A percentile compares a stretch with the other conserved stretches of the same genome.
Conservation (phyloP, 352 stramenopile genomes). For the Phytophthora vignae region DNA sequence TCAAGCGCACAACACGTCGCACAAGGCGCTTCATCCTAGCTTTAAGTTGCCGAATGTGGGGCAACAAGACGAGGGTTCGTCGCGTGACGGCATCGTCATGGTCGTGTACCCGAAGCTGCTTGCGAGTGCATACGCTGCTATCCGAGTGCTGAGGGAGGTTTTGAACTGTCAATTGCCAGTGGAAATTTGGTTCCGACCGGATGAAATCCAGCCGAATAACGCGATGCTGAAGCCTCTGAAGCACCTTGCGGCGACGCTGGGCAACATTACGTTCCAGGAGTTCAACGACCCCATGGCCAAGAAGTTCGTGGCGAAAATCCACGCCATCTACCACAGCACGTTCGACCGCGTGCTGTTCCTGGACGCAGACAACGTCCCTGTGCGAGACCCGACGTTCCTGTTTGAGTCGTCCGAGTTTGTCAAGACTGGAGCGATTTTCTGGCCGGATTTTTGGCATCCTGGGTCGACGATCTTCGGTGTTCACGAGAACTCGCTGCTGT, state of each 20-base stretch:
- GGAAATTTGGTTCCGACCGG: slow-evolving; percentile 56
- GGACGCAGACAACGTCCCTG: slow-evolving; percentile 61
- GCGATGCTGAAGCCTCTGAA: slow-evolving; percentile 31
- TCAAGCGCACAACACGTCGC: background rate
- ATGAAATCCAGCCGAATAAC: slow-evolving; percentile 40
- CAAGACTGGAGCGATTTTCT: slow-evolving; percentile 56
- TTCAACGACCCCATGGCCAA: slow-evolving; percentile 37
- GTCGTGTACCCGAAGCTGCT: slow-evolving; percentile 62
- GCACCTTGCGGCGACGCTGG: slow-evolving; percentile 34
- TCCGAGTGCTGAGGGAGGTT: slow-evolving; percentile 42
- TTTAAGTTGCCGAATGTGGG: slow-evolving; percentile 23
- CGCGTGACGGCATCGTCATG: slow-evolving; percentile 49
- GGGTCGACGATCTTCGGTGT: slow-evolving; percentile 59
- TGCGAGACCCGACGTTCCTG: slow-evolving; percentile 49
- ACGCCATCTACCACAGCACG: slow-evolving; percentile 53
- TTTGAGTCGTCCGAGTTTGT: slow-evolving; percentile 44
- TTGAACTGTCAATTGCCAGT: slow-evolving; percentile 51
- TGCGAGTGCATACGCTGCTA: slow-evolving; percentile 46
- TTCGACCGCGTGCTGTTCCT: slow-evolving; percentile 58
- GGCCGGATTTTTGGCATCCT: slow-evolving; percentile 69
- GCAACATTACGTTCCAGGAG: slow-evolving; percentile 30
- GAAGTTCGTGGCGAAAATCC: slow-evolving; percentile 56
- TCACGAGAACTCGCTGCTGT: slow-evolving; percentile 50
- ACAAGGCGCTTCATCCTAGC: slow-evolving; percentile 12
- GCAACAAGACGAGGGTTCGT: background rate